Percentiles rank a stretch among this genome's conserved stretches.
These are phyloP conservation scores for Solanum pinnatisectum DNA, from an alignment of 257 asterid species.

Conservation along the genomic window DNA sequence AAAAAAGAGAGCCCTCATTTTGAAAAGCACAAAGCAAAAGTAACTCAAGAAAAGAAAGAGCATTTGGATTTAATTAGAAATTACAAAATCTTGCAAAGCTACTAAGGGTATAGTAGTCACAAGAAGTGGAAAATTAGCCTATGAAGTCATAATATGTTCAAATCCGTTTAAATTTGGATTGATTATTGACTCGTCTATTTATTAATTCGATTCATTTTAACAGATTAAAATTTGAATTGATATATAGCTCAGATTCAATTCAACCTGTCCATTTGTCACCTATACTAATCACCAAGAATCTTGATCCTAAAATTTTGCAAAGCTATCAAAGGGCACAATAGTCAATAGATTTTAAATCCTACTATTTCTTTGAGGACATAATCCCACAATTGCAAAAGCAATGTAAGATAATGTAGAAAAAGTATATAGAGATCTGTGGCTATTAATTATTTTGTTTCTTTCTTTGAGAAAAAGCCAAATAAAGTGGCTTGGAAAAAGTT, in stretches of 20 bases:
- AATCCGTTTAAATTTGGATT: not conserved
- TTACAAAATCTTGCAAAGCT: not conserved
- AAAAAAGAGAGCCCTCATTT: not conserved
- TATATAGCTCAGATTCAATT: not conserved
- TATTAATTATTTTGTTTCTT: not conserved
- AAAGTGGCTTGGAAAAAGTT: not conserved
- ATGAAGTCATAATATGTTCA: not conserved
- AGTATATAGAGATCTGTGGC: not conserved
- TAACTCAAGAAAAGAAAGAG: not conserved
- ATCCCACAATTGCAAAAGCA: not conserved
- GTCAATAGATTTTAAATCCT: not conserved
- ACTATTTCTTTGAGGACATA: not conserved
- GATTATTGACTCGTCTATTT: not conserved
- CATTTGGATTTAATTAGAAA: slow-evolving; percentile 1
- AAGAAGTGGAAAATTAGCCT: not conserved
- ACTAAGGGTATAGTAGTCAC: not conserved
- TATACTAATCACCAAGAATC: not conserved
- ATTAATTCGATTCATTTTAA: not conserved
- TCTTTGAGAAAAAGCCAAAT: slow-evolving; percentile 16
- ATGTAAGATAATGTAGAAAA: not conserved
- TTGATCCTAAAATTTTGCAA: not conserved
- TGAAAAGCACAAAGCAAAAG: not conserved
- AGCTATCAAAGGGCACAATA: not conserved
- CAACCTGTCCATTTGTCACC: not conserved
- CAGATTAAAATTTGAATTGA: not conserved